Evolutionary conservation across 768 basidiomycete genomes (phyloP).

Genomic region (Pisolithus sp.): DNA sequence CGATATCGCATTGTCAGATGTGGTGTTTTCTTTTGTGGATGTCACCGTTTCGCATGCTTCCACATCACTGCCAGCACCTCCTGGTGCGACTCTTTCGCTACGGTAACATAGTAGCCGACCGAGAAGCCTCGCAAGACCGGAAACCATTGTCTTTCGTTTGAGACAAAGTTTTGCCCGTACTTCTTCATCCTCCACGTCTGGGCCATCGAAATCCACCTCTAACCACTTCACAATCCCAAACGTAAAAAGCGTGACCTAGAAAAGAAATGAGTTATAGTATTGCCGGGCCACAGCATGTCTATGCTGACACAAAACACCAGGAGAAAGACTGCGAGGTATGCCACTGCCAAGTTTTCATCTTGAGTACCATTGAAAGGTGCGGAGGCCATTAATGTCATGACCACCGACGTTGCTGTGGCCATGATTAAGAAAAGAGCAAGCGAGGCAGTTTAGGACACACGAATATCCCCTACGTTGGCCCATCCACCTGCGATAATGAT

Average conservation of each 20-base stretch:
- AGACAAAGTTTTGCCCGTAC: conserved; percentile 39
- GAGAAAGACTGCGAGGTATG: conserved; percentile 58
- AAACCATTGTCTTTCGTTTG: conserved; percentile 26
- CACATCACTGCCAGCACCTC: no score
- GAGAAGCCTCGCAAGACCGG: conserved; percentile 8
- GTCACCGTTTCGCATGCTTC: background rate
- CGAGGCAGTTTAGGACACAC: conserved; percentile 33
- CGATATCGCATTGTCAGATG: background rate
- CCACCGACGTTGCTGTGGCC: conserved; percentile 54
- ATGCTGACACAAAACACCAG: conserved; percentile 51
- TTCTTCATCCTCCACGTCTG: conserved; percentile 54
- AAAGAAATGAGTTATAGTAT: background rate
- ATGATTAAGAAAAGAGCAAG: background rate
- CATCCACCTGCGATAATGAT: conserved; percentile 64
- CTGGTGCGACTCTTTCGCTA: background rate
- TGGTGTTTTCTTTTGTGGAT: background rate
- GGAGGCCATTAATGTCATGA: conserved; percentile 54
- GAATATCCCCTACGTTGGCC: conserved; percentile 66
- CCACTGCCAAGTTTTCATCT: conserved; percentile 58
- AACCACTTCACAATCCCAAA: conserved; percentile 51
- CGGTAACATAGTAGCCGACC: background rate
- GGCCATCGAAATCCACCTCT: conserved; percentile 57
- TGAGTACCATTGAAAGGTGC: conserved; percentile 53
- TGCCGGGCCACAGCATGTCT: background rate
- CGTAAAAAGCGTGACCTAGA: conserved; percentile 59